Percentiles rank a stretch among this genome's conserved stretches.
phyloP scores from a whole-genome alignment of 1,284 basidiomycete species.

The Trichosporon coremiiforme region DNA sequence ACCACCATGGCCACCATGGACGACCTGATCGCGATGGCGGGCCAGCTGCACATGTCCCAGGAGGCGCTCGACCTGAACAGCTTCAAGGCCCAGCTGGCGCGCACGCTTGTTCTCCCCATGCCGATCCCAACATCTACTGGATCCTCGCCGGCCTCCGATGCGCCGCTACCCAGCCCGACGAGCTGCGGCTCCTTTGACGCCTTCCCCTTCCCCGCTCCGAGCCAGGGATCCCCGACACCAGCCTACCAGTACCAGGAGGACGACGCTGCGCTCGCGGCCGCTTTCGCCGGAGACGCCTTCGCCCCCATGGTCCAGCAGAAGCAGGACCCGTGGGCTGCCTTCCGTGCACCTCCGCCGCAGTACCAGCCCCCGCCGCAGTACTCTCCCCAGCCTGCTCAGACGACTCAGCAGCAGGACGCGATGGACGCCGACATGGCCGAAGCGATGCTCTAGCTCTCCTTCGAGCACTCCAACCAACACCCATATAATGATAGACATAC shows the following conservation, averaged over 20 bases:
- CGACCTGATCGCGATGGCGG: constrained; percentile 49
- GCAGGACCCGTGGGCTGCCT: constrained; percentile 2
- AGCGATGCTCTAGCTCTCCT: not conserved
- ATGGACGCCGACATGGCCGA: constrained; percentile 18
- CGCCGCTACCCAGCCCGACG: constrained; percentile 25
- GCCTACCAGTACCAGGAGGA: constrained; percentile 19
- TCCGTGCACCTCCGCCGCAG: not conserved
- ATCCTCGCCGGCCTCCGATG: constrained; percentile 20
- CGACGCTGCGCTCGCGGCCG: constrained; percentile 26
- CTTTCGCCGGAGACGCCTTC: constrained; percentile 33
- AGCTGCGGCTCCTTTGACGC: constrained; percentile 10
- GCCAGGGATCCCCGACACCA: not conserved
- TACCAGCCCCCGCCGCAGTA: constrained; percentile 6
- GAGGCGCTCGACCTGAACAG: constrained; percentile 34
- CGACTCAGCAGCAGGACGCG: constrained; percentile 19
- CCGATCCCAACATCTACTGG: constrained; percentile 19
- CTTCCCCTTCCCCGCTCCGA: constrained; percentile 2
- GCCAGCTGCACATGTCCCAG: constrained; percentile 46
- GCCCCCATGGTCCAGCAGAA: constrained; percentile 24
- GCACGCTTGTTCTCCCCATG: constrained; percentile 29
- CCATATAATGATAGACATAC: not conserved
- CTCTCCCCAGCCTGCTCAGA: not conserved
- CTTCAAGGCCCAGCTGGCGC: constrained; percentile 39
- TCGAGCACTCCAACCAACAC: not conserved
- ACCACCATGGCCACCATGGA: constrained; percentile 43